Conservation (phyloP, 2,329 filamentous ascomycete species). For the Xylariaceae sp. region DNA sequence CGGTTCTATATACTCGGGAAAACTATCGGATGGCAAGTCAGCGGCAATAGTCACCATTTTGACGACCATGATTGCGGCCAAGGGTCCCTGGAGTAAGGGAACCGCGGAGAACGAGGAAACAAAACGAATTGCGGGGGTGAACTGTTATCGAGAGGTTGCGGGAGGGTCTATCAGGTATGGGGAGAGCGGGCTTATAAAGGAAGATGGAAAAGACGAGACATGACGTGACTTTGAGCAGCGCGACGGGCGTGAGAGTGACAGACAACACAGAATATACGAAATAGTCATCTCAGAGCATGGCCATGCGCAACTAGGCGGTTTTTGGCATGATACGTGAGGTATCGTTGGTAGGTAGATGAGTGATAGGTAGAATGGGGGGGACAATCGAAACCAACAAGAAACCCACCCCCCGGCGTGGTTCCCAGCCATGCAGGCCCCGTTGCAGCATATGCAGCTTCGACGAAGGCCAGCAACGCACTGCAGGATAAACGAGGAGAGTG, state of each 20-base stretch:
- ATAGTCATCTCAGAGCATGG: neutral
- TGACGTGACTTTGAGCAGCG: neutral
- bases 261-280: slow-evolving; percentile 1
- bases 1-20: slow-evolving; percentile 42
- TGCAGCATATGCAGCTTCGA: slow-evolving; percentile 18
- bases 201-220: neutral
- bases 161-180: neutral
- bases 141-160: neutral
- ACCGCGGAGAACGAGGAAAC: neutral
- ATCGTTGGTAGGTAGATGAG: neutral
- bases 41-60: slow-evolving; percentile 38
- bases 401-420: slow-evolving; percentile 12
- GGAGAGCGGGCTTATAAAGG: neutral
- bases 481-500: slow-evolving; percentile 8
- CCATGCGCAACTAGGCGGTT: neutral
- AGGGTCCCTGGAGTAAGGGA: neutral
- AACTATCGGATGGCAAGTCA: slow-evolving; percentile 41
- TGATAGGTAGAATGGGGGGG: slow-evolving; percentile 4
- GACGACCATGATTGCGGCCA: slow-evolving; percentile 22
- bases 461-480: slow-evolving; percentile 2
- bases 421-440: slow-evolving; percentile 16
- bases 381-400: neutral
- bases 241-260: neutral
- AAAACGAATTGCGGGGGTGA: neutral
- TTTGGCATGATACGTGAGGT: neutral